These are phyloP conservation scores for Symbiodinium pilosum DNA, from an alignment of 73 alveolate genomes.

Conservation along the genomic window DNA sequence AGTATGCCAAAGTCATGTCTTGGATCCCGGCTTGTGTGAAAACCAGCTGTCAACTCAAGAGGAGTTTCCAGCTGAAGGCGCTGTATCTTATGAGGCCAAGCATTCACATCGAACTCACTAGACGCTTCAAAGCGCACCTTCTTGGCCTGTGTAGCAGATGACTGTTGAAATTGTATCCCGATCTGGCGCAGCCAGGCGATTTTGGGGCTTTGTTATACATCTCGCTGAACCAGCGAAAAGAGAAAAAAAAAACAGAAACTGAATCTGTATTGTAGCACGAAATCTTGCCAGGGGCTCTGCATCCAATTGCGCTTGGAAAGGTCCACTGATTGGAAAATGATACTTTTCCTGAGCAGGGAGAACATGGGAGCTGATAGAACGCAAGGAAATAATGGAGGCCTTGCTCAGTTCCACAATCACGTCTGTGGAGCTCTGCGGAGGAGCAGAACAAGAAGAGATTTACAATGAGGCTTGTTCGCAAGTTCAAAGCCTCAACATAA, in stretches of 20 bases:
- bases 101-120: background rate
- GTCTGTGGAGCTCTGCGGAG: conserved; percentile 67
- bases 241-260: background rate
- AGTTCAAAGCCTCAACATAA: too few relatives aligned
- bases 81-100: background rate
- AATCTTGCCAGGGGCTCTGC: conserved; percentile 5
- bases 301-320: conserved; percentile 51
- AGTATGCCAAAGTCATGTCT: background rate
- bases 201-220: background rate
- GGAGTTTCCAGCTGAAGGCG: conserved; percentile 71
- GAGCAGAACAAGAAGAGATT: background rate
- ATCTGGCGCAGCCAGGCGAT: conserved; percentile 42
- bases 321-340: conserved; percentile 70
- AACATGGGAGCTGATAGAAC: background rate
- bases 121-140: conserved; percentile 4
- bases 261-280: background rate
- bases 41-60: conserved; percentile 42
- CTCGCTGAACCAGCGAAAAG: background rate
- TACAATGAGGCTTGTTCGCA: too few relatives aligned
- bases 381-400: background rate
- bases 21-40: conserved; percentile 32
- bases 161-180: conserved; percentile 39
- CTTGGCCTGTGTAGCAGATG: conserved; percentile 44
- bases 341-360: conserved; percentile 24
- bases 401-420: conserved; percentile 36